Conservation (phyloP, 2,329 filamentous ascomycete genomes). For the Diplodia mutila region DNA sequence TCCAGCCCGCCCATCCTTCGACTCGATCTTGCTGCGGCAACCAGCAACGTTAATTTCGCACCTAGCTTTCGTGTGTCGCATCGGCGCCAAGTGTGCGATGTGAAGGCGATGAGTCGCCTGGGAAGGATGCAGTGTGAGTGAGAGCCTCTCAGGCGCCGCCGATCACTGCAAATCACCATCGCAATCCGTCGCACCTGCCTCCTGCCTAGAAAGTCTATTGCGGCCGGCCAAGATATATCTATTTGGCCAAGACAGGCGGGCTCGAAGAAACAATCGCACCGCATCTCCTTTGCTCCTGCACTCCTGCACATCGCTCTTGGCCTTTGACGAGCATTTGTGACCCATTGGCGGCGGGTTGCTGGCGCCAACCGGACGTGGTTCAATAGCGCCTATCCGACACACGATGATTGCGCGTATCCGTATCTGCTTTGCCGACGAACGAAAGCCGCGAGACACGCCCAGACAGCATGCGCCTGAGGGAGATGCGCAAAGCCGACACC, state of each 20-base stretch:
- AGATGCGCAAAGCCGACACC: constrained; percentile 2
- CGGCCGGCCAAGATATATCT: background rate
- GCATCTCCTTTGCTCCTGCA: background rate
- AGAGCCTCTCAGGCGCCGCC: background rate
- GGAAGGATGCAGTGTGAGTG: background rate
- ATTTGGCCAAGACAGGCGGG: constrained; percentile 9
- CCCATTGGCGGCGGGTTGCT: constrained; percentile 4
- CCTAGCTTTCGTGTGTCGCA: background rate
- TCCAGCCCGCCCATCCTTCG: background rate
- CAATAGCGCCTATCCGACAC: background rate
- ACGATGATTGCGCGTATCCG: constrained; percentile 10
- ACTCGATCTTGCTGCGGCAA: background rate
- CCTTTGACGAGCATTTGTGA: background rate
- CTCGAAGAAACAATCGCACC: constrained; percentile 2
- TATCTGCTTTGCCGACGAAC: too few relatives aligned
- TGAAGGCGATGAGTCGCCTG: background rate
- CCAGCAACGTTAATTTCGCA: background rate
- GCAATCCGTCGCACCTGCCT: background rate
- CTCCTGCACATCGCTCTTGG: constrained; percentile 1
- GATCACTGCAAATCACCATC: constrained; percentile 3
- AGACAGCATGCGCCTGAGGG: background rate
- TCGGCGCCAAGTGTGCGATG: background rate
- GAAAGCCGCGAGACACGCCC: background rate
- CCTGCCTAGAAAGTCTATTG: constrained; percentile 18
- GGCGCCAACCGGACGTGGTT: background rate